Conservation (phyloP, 2,329 filamentous ascomycete genomes). For the Calonectria honghensis region DNA sequence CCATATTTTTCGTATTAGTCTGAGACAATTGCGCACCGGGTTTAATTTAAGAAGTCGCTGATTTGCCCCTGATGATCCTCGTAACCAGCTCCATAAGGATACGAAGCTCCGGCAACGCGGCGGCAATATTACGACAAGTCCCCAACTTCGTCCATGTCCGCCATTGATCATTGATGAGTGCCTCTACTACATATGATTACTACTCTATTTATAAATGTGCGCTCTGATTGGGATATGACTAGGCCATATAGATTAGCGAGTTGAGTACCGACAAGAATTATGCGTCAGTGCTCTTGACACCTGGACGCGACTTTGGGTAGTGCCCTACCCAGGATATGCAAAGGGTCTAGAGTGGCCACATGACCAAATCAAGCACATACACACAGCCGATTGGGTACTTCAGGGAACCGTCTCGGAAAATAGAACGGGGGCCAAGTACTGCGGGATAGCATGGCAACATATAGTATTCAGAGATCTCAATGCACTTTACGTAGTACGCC, state of each 20-base stretch:
- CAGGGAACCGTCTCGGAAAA: too few relatives aligned
- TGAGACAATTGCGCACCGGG: background rate
- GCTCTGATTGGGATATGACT: background rate
- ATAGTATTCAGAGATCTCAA: too few relatives aligned
- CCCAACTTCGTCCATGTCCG: background rate
- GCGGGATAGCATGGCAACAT: too few relatives aligned
- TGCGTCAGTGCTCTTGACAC: background rate
- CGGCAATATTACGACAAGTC: conserved; percentile 13
- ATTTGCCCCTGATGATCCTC: conserved; percentile 12
- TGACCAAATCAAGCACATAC: too few relatives aligned
- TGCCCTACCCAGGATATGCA: too few relatives aligned
- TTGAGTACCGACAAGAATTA: conserved; percentile 3
- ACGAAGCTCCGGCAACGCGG: background rate
- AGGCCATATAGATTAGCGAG: background rate
- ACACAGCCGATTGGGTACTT: too few relatives aligned
- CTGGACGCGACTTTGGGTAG: background rate
- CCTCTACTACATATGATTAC: background rate
- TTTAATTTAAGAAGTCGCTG: background rate
- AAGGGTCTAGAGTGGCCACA: too few relatives aligned
- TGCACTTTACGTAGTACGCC: too few relatives aligned
- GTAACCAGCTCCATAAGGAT: background rate
- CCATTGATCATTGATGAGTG: background rate
- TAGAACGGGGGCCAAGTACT: too few relatives aligned
- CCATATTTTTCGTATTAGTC: background rate
- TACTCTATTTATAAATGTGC: background rate